Percentiles rank a stretch among this genome's conserved stretches.
Evolutionary conservation across 2,329 filamentous ascomycete genomes (phyloP).

Genomic region (Thelonectria rubi): DNA sequence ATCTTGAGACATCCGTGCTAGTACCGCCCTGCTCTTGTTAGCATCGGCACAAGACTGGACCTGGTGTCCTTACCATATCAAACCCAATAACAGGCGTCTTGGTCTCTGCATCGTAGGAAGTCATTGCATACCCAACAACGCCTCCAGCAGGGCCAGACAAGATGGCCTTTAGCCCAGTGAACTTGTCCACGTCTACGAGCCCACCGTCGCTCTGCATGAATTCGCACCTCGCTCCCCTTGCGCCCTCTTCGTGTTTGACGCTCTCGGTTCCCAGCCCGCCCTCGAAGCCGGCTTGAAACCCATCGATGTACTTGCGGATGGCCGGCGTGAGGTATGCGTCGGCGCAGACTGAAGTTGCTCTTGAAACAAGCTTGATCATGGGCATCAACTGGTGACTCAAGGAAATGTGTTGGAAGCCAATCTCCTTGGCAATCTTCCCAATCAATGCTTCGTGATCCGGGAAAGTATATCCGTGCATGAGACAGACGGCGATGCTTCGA

Average conservation of each 20-base stretch:
- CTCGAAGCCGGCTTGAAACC: constrained; percentile 82
- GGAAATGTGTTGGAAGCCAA: constrained; percentile 80
- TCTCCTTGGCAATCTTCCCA: constrained; percentile 77
- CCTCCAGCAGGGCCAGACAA: constrained; percentile 91
- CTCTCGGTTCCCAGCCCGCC: constrained; percentile 81
- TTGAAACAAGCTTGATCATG: constrained; percentile 56
- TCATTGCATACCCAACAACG: constrained; percentile 91
- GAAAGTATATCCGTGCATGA: constrained; percentile 94
- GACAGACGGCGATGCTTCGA: constrained; percentile 84
- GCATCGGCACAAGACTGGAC: not conserved
- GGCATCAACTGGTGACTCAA: constrained; percentile 54
- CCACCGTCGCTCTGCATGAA: constrained; percentile 94
- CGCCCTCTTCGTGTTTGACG: constrained; percentile 71
- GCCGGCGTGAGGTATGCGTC: constrained; percentile 57
- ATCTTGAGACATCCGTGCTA: constrained; percentile 89
- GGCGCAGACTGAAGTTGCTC: constrained; percentile 55
- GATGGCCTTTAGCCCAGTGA: constrained; percentile 86
- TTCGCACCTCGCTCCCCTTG: constrained; percentile 82
- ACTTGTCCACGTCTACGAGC: constrained; percentile 77
- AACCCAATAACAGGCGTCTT: constrained; percentile 91
- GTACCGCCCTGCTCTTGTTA: constrained; percentile 71
- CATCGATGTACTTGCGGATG: constrained; percentile 64
- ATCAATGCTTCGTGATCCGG: constrained; percentile 84
- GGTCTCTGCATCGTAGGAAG: constrained; percentile 85
- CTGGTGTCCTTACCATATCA: constrained; percentile 70